These are phyloP conservation scores for Wickerhamomyces strasburgensis DNA, from an alignment of 805 yeast genomes.

Conservation along the genomic window DNA sequence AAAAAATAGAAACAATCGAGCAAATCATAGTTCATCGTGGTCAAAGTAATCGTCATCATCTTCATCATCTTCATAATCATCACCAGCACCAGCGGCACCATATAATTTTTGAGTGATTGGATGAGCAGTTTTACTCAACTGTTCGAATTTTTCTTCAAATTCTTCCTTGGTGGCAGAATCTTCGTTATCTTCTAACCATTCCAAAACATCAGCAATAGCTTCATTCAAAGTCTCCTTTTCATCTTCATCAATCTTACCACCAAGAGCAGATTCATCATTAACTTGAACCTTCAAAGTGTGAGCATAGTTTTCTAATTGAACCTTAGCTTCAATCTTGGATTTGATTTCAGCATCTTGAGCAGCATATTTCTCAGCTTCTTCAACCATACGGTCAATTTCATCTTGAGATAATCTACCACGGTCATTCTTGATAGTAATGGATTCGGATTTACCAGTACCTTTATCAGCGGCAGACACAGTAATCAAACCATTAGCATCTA, in stretches of 20 bases:
- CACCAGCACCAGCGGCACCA: constrained; percentile 48
- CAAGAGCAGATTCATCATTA: constrained; percentile 51
- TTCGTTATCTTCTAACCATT: constrained; percentile 82
- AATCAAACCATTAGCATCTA: constrained; percentile 84
- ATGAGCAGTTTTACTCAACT: constrained; percentile 74
- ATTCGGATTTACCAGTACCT: constrained; percentile 90
- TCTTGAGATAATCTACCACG: constrained; percentile 92
- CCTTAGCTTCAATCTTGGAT: constrained; percentile 83
- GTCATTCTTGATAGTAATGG: constrained; percentile 88
- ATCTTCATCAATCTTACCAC: constrained; percentile 78
- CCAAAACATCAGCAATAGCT: constrained; percentile 81
- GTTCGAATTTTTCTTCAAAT: constrained; percentile 84
- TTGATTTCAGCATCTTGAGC: constrained; percentile 84
- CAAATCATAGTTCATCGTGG: constrained; percentile 59
- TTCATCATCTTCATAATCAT: constrained; percentile 49
- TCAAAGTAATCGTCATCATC: constrained; percentile 49
- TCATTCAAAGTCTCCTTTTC: constrained; percentile 87
- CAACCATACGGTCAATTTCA: constrained; percentile 96
- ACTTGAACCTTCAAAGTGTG: constrained; percentile 74
- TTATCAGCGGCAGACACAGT: constrained; percentile 86
- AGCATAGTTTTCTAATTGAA: constrained; percentile 83
- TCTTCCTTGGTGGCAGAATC: constrained; percentile 90
- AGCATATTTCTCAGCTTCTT: constrained; percentile 92
- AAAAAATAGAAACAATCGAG: not conserved
- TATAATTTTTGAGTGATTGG: constrained; percentile 90